Evolutionary conservation across 2,329 filamentous ascomycete species (phyloP).

Genomic region (Aspergillus alliaceus): DNA sequence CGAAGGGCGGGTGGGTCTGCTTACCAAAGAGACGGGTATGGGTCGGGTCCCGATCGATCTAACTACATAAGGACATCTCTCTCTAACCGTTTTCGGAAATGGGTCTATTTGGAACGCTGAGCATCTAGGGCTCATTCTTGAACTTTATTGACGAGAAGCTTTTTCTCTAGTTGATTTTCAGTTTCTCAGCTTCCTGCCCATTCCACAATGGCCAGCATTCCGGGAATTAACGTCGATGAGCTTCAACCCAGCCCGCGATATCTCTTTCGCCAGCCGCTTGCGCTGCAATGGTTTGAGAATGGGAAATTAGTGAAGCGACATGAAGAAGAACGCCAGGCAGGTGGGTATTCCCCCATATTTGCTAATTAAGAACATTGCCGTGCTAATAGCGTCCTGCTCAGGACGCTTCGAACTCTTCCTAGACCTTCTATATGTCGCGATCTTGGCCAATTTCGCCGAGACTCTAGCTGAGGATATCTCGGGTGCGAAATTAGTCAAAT

Average conservation of each 20-base stretch:
- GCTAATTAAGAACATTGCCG: background rate
- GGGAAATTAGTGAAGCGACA: constrained; percentile 43
- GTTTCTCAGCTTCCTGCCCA: background rate
- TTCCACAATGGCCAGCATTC: background rate
- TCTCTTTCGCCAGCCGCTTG: constrained; percentile 32
- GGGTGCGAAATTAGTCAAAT: constrained; percentile 48
- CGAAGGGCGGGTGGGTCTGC: too few species aligned
- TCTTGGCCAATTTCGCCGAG: constrained; percentile 54
- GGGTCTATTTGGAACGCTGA: background rate
- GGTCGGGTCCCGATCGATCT: background rate
- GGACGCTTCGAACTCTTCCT: constrained; percentile 53
- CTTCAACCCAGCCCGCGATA: constrained; percentile 24
- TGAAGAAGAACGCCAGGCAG: constrained; percentile 47
- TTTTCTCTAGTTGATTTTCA: background rate
- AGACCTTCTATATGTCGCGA: constrained; percentile 52
- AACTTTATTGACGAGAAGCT: background rate
- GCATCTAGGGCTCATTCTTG: background rate
- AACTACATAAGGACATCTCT: background rate
- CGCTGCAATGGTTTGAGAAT: constrained; percentile 50
- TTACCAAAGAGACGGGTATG: too few species aligned
- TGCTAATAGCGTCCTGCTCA: background rate
- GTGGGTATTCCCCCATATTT: constrained; percentile 18
- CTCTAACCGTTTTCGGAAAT: background rate
- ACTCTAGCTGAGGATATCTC: constrained; percentile 49
- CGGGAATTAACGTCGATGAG: constrained; percentile 2